Evolutionary conservation across 208 protist genomes (phyloP).

Genomic region (Naegleria fowleri): DNA sequence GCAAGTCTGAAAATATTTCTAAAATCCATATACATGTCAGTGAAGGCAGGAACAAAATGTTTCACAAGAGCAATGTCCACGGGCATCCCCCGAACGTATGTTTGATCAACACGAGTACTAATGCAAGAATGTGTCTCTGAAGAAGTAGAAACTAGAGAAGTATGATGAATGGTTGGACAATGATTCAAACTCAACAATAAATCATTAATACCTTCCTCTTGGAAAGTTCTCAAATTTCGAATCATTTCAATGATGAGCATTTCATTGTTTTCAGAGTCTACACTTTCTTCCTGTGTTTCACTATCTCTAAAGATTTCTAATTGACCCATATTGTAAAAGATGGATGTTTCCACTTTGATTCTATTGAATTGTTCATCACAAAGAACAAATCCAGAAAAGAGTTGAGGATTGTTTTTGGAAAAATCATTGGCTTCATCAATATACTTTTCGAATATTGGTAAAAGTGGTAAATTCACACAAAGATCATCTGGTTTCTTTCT

Average conservation of each 20-base stretch:
- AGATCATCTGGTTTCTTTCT: background rate
- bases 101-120: too few species aligned
- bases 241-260: background rate
- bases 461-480: background rate
- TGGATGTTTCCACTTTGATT: background rate
- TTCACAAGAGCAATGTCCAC: background rate
- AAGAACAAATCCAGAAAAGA: background rate
- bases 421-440: background rate
- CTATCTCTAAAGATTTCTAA: background rate
- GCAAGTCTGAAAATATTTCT: background rate
- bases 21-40: background rate
- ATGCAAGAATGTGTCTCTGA: too few species aligned
- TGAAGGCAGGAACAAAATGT: background rate
- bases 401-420: background rate
- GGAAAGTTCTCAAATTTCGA: background rate
- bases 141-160: too few species aligned
- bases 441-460: background rate
- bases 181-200: background rate
- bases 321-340: background rate
- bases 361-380: background rate
- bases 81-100: too few species aligned
- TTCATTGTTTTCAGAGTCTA: background rate
- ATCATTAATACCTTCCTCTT: background rate
- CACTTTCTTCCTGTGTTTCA: background rate
- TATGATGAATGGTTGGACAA: too few species aligned